Base-by-base conservation (phyloP, 1,139 yeast species). In the Fermentozyma sake region DNA sequence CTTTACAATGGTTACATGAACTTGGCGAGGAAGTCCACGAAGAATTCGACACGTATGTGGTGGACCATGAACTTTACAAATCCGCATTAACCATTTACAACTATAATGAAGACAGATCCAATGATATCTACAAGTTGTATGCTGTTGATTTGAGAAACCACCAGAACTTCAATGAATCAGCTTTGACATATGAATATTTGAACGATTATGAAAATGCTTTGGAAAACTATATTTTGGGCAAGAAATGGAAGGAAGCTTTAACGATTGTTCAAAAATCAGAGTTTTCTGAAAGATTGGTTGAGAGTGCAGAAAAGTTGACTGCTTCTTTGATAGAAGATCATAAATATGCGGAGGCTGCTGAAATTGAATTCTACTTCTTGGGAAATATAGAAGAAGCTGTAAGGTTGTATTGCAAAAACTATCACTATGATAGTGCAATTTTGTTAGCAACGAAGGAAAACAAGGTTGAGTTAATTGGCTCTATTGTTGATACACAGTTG, bases 181-280 rank as follows among this genome's bases (percentile, higher is more conserved):
- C 83, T 24, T 52, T 83, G 23, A 72, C 80, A 2, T 87, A 67
- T 50, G 98, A 93, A 52, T 70, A 73, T 47, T 65, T 91, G 33
- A 71, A 70, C 2, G 61, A 74, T 21, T 59, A 42, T 29, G 68
- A 62, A 12, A 63, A 66, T 29, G 95, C 98, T 0, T 55, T 86
- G 43, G 81, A 79, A 29, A 69, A 80, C 28, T 87, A 81, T 47
- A 64, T 77, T 13, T 52, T 64, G 26, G 89, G 81, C 9, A 82
- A 79, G 42, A 76, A 71, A 39, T 93, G 98, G 98, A 72, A 71
- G 40, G 94, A 85, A 46, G 95, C 96, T 0, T 50, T 91, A 27
- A 46, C 87, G 0, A 59, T 85, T 28, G 73, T 77, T 2, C 59
- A 65, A 22, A 50, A 49, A 16, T 45, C 64, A 3, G 63, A 57